Evolutionary conservation across 768 basidiomycete genomes (phyloP).

Genomic region (Termitomyces sp.): DNA sequence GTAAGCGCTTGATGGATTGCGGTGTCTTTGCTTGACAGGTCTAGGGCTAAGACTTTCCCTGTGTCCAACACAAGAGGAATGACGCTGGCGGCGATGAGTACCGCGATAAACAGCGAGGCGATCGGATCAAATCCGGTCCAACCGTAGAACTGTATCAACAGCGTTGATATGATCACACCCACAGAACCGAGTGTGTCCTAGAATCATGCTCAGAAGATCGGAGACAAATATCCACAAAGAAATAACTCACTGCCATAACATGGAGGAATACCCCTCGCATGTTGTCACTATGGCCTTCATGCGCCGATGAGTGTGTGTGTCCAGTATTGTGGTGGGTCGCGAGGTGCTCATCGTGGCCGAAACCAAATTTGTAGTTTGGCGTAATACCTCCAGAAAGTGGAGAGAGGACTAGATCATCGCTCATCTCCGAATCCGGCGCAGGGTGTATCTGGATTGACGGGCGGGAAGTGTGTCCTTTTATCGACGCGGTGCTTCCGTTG

Average conservation of each 20-base stretch:
- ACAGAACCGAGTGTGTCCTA: conserved; percentile 96
- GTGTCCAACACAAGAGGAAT: conserved; percentile 94
- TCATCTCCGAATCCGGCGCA: conserved; percentile 10
- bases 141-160: conserved; percentile 93
- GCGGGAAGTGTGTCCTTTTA: conserved; percentile 35
- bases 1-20: conserved; percentile 55
- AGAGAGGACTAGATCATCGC: conserved; percentile 13
- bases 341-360: conserved; percentile 50
- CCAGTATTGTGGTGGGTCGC: conserved; percentile 38
- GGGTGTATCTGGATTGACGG: conserved; percentile 35
- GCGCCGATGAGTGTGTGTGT: conserved; percentile 45
- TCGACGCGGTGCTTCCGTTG: conserved; percentile 14
- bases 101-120: conserved; percentile 93
- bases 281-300: conserved; percentile 92
- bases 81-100: conserved; percentile 93
- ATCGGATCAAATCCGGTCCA: conserved; percentile 99
- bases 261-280: conserved; percentile 99
- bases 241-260: conserved; percentile 78
- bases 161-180: conserved; percentile 95
- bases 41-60: conserved; percentile 82
- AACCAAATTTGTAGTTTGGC: conserved; percentile 53
- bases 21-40: conserved; percentile 62
- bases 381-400: conserved; percentile 39
- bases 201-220: conserved; percentile 5
- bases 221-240: neutral